phyloP scores from a whole-genome alignment of 345 rosid species.

The Pugionium cornutum region DNA sequence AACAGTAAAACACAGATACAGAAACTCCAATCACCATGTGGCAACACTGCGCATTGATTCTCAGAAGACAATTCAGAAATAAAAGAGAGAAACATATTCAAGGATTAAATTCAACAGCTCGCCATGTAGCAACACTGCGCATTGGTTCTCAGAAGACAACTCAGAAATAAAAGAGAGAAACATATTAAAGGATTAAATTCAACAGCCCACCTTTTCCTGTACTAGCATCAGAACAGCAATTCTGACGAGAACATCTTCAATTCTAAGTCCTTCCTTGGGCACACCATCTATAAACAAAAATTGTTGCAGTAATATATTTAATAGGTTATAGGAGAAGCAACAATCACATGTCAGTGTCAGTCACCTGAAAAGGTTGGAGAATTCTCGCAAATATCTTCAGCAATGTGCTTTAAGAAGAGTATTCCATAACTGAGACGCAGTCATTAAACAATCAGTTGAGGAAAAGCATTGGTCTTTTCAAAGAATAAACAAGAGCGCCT shows the following conservation, averaged over 20 bases:
- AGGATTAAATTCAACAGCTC: slow-evolving; percentile 24
- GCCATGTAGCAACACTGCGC: slow-evolving; percentile 9
- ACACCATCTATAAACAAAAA: slow-evolving; percentile 78
- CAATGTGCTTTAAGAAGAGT: slow-evolving; percentile 69
- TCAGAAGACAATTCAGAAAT: slow-evolving; percentile 16
- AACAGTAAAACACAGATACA: slow-evolving; percentile 17
- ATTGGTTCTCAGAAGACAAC: slow-evolving; percentile 22
- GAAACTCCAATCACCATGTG: slow-evolving; percentile 17
- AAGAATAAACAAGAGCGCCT: slow-evolving; percentile 3
- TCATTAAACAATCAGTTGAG: slow-evolving; percentile 1
- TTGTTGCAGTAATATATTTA: slow-evolving; percentile 2
- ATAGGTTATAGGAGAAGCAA: slow-evolving; percentile 20
- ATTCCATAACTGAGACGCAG: slow-evolving; percentile 61
- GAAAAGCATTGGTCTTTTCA: neutral
- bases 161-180: slow-evolving; percentile 10
- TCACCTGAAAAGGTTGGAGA: slow-evolving; percentile 75
- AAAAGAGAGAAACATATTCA: neutral
- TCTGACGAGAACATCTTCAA: slow-evolving; percentile 82
- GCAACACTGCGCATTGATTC: slow-evolving; percentile 19
- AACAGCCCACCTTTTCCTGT: slow-evolving; percentile 68
- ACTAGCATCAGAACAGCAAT: slow-evolving; percentile 67
- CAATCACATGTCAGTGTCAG: slow-evolving; percentile 21
- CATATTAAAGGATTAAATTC: slow-evolving; percentile 1
- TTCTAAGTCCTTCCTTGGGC: slow-evolving; percentile 98
- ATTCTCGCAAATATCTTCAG: slow-evolving; percentile 68